phyloP scores from a whole-genome alignment of 139 green algal species.

The Micromonas commoda region DNA sequence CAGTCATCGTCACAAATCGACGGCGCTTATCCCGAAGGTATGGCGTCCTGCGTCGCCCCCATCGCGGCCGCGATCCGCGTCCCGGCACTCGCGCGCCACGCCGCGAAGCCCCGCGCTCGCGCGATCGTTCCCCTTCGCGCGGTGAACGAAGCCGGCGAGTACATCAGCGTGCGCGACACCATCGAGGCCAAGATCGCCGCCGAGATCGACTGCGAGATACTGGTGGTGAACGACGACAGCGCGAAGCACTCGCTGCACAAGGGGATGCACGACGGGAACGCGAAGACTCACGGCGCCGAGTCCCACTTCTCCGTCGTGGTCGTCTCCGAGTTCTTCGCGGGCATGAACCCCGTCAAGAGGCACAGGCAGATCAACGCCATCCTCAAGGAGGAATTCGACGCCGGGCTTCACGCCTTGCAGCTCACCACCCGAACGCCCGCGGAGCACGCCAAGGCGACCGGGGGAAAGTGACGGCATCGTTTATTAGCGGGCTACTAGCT shows the following conservation, averaged over 20 bases:
- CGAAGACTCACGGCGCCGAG: conserved; percentile 7
- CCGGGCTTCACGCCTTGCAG: conserved; percentile 16
- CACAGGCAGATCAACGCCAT: conserved; percentile 29
- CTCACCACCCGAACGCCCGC: conserved; percentile 12
- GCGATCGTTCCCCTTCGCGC: neutral
- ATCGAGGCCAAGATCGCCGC: neutral
- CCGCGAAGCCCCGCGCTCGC: too few species aligned
- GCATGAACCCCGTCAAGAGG: conserved; percentile 17
- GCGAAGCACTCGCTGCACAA: conserved; percentile 30
- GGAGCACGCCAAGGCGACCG: neutral
- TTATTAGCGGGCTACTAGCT: too few species aligned
- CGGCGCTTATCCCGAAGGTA: too few species aligned
- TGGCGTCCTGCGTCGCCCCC: neutral
- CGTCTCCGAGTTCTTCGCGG: conserved; percentile 28
- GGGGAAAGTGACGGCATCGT: neutral
- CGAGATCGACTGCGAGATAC: neutral
- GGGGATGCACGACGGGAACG: conserved; percentile 19
- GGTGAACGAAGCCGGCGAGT: neutral
- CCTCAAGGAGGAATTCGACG: conserved; percentile 23
- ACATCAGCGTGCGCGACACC: neutral
- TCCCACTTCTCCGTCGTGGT: conserved; percentile 34
- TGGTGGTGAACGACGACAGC: neutral
- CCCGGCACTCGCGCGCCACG: too few species aligned
- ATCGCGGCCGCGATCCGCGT: neutral
- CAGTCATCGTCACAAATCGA: too few species aligned